These are phyloP conservation scores for Zarea fungicola DNA, from an alignment of 2,329 filamentous ascomycete genomes.

Conservation along the genomic window DNA sequence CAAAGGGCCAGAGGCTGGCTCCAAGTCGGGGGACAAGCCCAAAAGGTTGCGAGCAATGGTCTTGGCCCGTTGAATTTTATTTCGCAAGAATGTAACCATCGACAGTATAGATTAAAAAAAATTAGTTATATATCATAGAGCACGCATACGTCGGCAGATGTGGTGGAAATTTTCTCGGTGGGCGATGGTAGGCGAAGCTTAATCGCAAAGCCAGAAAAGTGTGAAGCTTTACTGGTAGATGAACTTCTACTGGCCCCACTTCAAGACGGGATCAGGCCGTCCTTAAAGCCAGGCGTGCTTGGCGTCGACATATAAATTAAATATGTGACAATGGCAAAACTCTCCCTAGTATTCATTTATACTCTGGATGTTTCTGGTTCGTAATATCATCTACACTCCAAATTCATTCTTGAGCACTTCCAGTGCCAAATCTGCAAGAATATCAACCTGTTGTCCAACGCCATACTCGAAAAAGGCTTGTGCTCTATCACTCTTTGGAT, in stretches of 20 bases:
- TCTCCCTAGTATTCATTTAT: not conserved
- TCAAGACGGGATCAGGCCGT: no score
- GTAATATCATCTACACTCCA: not conserved
- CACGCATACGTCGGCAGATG: not conserved
- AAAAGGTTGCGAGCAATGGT: constrained; percentile 16
- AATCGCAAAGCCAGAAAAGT: not conserved
- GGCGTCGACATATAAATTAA: no score
- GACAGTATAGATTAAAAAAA: not conserved
- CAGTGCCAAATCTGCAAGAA: constrained; percentile 41
- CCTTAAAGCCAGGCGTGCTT: no score
- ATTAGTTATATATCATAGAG: not conserved
- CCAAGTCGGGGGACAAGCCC: constrained; percentile 7
- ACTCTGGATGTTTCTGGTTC: not conserved
- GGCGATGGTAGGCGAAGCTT: not conserved
- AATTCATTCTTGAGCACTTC: constrained; percentile 11
- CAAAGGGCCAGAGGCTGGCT: no score
- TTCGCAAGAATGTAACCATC: constrained; percentile 17
- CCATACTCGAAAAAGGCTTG: constrained; percentile 44
- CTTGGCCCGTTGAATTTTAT: constrained; percentile 18
- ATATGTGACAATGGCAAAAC: no score
- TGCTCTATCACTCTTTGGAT: constrained; percentile 35
- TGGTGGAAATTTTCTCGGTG: not conserved
- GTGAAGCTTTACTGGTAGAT: constrained; percentile 1
- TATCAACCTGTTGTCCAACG: constrained; percentile 43
- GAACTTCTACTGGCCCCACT: constrained; percentile 4